Evolutionary conservation across 441 rosid species (phyloP), one percentile per base, ranked within the genome.

Genomic region (Erodium trifolium): DNA sequence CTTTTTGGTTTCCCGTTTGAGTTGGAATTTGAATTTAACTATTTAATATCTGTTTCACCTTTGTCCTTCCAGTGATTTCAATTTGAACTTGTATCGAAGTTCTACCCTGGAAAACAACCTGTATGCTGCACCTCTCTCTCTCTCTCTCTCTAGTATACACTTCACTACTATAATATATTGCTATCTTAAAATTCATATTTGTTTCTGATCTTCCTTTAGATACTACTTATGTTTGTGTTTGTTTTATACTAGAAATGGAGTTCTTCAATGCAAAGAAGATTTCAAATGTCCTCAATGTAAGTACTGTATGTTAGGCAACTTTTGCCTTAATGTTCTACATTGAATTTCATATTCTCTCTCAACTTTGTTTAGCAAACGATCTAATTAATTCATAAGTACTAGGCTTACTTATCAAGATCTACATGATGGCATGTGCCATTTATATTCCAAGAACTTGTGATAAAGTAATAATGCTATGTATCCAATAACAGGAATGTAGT

Each of bases 201-300:
- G 2, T 6, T n/a, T 37, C 9, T 37, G 41, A 17, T 16, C 23
- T 57, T 16, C 29, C 17, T 18, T 18, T 31, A 16, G 17, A 11
- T 47, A 2, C 5, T 57, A 16, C 9, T 65, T 65, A 53, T 53
- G 11, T 3, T 27, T 55, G 9, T 64, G 66, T 1, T 67, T 76
- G 27, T 70, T 70, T 69, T 29, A 53, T 75, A 72, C 68, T 29
- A 87, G 88, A 65, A 70, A 79, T 72, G 80, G 73, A 66, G 71
- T 71, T 79, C 82, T 85, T 76, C 85, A 94, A 18, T 92, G 97
- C 82, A 59, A 72, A 75, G 77, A 79, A 67, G 80, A 84, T 67
- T 83, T 87, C 71, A 74, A 73, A 59, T 92, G 97, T 73, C 86
- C 83, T 49, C 74, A 10, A 68, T 84, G 97, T 92, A 84, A 83